These are phyloP conservation scores for Boletus rubropictus DNA, from an alignment of 768 basidiomycete genomes.

Conservation along the genomic window DNA sequence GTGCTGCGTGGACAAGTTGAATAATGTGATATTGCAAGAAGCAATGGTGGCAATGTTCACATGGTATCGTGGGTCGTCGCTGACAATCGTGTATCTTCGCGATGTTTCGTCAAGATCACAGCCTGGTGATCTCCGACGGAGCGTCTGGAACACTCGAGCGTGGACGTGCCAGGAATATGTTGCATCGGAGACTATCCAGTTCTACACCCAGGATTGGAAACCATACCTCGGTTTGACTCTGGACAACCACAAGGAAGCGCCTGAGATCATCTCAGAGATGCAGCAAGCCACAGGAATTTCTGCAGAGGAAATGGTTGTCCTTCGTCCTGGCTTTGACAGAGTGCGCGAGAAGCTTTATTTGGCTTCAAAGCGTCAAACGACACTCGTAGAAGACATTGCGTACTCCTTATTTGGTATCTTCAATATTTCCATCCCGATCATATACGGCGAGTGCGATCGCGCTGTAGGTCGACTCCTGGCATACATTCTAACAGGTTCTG, in stretches of 20 bases:
- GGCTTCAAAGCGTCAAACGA: neutral
- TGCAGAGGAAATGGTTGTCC: neutral
- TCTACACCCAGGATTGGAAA: conserved; percentile 13
- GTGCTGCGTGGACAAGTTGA: conserved; percentile 5
- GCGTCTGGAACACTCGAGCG: conserved; percentile 7
- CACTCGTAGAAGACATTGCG: neutral
- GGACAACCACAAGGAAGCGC: conserved; percentile 6
- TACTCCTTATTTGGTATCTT: neutral
- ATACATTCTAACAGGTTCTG: neutral
- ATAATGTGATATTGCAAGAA: neutral
- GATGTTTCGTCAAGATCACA: neutral
- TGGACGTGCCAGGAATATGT: conserved; percentile 15
- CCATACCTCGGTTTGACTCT: conserved; percentile 1
- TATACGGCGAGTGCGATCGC: neutral
- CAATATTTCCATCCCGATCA: neutral
- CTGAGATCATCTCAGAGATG: conserved; percentile 1
- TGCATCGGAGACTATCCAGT: conserved; percentile 1
- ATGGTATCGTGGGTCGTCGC: conserved; percentile 7
- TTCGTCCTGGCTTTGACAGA: conserved; percentile 1
- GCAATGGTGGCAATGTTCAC: conserved; percentile 10
- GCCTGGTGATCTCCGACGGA: neutral
- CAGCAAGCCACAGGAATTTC: neutral
- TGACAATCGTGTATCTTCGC: conserved; percentile 4
- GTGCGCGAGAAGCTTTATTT: neutral
- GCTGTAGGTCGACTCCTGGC: neutral